A percentile compares a stretch with the other conserved stretches of the same genome.
phyloP scores from a whole-genome alignment of 1,284 basidiomycete species.

The Moniliophthora roreri region DNA sequence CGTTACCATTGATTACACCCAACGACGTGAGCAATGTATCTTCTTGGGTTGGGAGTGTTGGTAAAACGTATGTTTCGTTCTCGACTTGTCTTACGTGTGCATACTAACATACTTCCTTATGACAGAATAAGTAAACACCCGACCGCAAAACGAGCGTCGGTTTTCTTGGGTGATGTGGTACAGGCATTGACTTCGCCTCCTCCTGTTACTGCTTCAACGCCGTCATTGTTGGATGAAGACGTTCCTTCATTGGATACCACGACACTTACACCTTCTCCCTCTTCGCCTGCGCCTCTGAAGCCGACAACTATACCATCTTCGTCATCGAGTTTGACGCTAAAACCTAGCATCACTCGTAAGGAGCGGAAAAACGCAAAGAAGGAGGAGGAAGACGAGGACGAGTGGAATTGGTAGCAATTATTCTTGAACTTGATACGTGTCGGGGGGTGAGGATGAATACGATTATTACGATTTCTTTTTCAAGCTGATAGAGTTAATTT shows the following conservation, averaged over 20 bases:
- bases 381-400: constrained; percentile 9
- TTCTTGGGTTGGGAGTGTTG: constrained; percentile 17
- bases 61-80: constrained; percentile 6
- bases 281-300: neutral
- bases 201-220: neutral
- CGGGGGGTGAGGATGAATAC: too few species aligned
- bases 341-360: too few species aligned
- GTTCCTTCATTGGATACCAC: neutral
- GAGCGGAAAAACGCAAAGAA: neutral
- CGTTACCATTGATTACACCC: neutral
- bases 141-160: constrained; percentile 17
- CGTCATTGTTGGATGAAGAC: neutral
- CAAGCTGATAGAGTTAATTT: too few species aligned
- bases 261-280: neutral
- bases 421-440: too few species aligned
- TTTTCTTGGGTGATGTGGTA: constrained; percentile 14
- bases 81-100: too few species aligned
- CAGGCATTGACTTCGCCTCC: constrained; percentile 8
- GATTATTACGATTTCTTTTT: too few species aligned
- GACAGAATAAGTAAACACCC: neutral
- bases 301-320: too few species aligned
- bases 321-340: too few species aligned
- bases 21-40: neutral
- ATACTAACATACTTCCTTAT: neutral
- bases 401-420: constrained; percentile 15